phyloP scores from a whole-genome alignment of 2,329 filamentous ascomycete species.

The Fusarium guadeloupense region DNA sequence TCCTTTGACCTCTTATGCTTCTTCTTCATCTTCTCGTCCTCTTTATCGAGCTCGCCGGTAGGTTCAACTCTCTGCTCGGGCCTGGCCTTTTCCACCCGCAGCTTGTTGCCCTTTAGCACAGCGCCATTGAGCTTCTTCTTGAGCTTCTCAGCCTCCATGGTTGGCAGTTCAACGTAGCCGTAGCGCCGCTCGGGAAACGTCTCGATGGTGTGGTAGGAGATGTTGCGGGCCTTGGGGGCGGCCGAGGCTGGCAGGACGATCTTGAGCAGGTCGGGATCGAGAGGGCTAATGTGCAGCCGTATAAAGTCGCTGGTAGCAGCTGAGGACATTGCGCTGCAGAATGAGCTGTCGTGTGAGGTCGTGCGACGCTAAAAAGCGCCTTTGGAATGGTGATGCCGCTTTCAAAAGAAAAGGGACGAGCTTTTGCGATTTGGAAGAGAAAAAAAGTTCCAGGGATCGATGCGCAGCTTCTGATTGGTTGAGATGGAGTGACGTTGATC shows the following conservation, averaged over 20 bases:
- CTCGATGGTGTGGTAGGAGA: conserved; percentile 87
- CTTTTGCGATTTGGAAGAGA: conserved; percentile 22
- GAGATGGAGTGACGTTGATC: conserved; percentile 41
- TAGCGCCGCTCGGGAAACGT: conserved; percentile 91
- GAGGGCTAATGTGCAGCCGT: conserved; percentile 84
- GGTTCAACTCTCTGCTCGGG: conserved; percentile 58
- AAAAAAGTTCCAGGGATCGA: conserved; percentile 37
- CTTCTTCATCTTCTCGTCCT: conserved; percentile 47
- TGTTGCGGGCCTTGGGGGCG: conserved; percentile 73
- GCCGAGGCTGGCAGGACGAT: conserved; percentile 76
- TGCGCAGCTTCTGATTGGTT: conserved; percentile 33
- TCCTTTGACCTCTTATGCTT: conserved; percentile 48
- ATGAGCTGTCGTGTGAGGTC: conserved; percentile 13
- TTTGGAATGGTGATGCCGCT: conserved; percentile 13
- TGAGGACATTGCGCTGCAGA: conserved; percentile 39
- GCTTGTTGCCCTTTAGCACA: conserved; percentile 83
- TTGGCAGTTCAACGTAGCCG: conserved; percentile 87
- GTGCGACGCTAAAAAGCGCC: conserved; percentile 33
- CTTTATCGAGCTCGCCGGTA: conserved; percentile 47
- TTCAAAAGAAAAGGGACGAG: conserved; percentile 26
- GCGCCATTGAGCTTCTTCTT: conserved; percentile 91
- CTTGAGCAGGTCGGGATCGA: conserved; percentile 78
- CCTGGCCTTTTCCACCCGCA: conserved; percentile 83
- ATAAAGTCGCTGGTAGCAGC: conserved; percentile 43
- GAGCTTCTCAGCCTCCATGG: conserved; percentile 85